Conservation (phyloP, 2,329 filamentous ascomycete genomes). For the Geosmithia putterillii region DNA sequence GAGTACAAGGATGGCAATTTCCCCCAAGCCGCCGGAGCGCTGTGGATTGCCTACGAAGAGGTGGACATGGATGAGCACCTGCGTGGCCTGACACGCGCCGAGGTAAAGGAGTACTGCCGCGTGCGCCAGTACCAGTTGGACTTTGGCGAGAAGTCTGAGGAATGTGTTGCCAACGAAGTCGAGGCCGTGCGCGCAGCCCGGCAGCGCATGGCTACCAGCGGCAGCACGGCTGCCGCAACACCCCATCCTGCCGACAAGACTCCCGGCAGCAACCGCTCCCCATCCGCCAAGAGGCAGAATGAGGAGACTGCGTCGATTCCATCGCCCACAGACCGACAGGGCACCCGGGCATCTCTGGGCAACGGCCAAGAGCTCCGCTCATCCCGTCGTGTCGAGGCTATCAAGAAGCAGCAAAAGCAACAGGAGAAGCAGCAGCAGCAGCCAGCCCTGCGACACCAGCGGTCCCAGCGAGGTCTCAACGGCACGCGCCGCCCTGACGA, state of each 20-base stretch:
- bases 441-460: not conserved
- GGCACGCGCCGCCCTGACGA: not conserved
- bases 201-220: constrained; percentile 15
- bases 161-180: constrained; percentile 36
- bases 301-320: no score
- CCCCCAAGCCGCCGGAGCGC: constrained; percentile 42
- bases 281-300: no score
- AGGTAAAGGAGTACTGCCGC: constrained; percentile 53
- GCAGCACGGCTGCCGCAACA: constrained; percentile 5
- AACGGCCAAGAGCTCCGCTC: constrained; percentile 27
- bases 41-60: constrained; percentile 53
- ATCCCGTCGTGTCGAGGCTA: constrained; percentile 25
- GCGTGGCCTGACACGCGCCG: constrained; percentile 32
- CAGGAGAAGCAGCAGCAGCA: not conserved
- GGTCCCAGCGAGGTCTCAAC: not conserved
- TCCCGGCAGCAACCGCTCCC: not conserved
- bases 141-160: constrained; percentile 32
- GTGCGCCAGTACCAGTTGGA: constrained; percentile 48
- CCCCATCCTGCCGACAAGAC: not conserved
- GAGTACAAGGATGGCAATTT: constrained; percentile 47
- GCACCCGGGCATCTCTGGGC: not conserved
- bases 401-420: constrained; percentile 3
- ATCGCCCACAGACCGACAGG: no score
- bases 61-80: constrained; percentile 46
- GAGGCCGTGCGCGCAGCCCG: constrained; percentile 40